Evolutionary conservation across 306 rosid genomes (phyloP).

Genomic region (Rubus idaeus): DNA sequence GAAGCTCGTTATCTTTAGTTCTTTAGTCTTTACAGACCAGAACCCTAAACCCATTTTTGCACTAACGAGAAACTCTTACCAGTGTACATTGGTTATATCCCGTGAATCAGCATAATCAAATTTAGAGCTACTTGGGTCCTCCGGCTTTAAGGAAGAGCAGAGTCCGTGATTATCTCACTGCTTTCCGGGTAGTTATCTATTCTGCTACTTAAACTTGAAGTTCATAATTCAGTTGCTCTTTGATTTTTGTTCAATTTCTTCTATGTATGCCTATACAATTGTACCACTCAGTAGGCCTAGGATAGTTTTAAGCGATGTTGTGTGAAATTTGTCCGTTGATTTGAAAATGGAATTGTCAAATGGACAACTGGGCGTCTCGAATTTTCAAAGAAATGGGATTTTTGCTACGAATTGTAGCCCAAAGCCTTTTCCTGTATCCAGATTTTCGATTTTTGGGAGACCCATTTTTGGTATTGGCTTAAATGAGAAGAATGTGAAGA

Average conservation of each 20-base stretch:
- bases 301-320: not conserved
- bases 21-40: not conserved
- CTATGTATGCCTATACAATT: not conserved
- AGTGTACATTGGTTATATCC: not conserved
- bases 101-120: not conserved
- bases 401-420: conserved; percentile 24
- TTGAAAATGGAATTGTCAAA: conserved; percentile 33
- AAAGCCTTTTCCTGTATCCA: conserved; percentile 32
- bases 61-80: not conserved
- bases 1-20: too few relatives aligned
- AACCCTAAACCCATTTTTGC: not conserved
- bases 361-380: conserved; percentile 37
- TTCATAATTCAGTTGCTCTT: not conserved
- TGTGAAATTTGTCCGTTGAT: conserved; percentile 4
- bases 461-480: conserved; percentile 38
- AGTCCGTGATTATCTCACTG: not conserved
- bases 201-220: not conserved
- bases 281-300: not conserved
- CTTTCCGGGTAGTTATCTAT: not conserved
- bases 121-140: not conserved
- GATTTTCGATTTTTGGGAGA: conserved; percentile 34
- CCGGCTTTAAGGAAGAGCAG: not conserved
- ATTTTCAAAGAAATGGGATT: conserved; percentile 38
- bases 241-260: too few relatives aligned
- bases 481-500: conserved; percentile 25